Evolutionary conservation across 208 protist species (phyloP), one percentile per base, ranked within the genome.

Genomic region (Wallacemonas rigidus): DNA sequence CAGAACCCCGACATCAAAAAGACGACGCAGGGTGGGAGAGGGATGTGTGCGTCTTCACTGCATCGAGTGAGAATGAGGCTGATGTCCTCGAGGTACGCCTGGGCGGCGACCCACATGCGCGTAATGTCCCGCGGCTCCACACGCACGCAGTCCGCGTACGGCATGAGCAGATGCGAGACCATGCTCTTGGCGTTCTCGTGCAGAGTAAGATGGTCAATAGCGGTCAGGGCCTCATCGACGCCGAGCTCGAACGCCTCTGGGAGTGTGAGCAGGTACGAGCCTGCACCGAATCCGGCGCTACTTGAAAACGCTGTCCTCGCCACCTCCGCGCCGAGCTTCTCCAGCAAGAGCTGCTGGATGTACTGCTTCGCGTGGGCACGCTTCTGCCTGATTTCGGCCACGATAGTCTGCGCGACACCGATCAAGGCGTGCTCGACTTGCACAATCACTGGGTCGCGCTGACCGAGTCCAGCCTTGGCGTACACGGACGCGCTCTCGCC

Each of bases 31-130:
- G 76, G 74, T 7, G 90, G 90, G 45, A 93, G 64, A 2, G 87
- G 79, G 3, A 89, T 77, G 8, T 80, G 72, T 50, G 81, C 75
- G 36, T 81, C 53, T 12, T 79, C 80, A 4, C 76, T 63, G 44
- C 85, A 50, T 35, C 80, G 83, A 71, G 88, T 80, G 48, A 95
- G 69, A 36, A 91, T 79, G 11, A 74, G 71, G 1, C 85, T 77
- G 50, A 94, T 74, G 56, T 88, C 86, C 12, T 80, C 75, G 56
- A 95, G 55, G 72, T 95, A 95, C 68, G 85, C 81, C 60, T 90
- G 86, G n/a, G 75, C 76, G 40, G 90, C 90, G 40, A 90, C 88
- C 86, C 87, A 95, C 67, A 95, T 82, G 54, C 86, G 69, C 12
- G 77, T 89, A 15, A 95, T 72, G 61, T 89, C 82, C 51, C 82